These are phyloP conservation scores for Tranzscheliella williamsii DNA, from an alignment of 1,284 basidiomycete genomes.

Conservation along the genomic window DNA sequence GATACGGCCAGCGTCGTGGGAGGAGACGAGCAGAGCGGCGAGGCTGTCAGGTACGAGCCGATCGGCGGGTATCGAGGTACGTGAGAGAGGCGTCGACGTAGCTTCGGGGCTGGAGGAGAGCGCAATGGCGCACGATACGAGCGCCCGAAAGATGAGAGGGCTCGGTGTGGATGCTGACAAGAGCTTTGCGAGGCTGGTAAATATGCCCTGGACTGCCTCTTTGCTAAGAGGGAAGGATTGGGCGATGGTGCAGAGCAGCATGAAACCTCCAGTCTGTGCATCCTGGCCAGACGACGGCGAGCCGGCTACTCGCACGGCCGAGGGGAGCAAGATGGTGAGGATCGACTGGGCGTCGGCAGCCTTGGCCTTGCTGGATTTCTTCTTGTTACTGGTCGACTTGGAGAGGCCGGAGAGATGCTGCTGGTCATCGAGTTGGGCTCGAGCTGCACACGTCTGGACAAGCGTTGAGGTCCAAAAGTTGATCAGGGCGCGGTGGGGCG, in stretches of 20 bases:
- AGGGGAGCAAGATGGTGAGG: conserved; percentile 60
- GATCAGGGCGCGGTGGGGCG: conserved; percentile 73
- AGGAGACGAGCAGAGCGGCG: conserved; percentile 20
- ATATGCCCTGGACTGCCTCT: conserved; percentile 41
- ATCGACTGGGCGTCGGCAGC: conserved; percentile 47
- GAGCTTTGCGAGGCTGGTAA: conserved; percentile 33
- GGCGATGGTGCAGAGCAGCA: conserved; percentile 53
- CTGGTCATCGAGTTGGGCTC: conserved; percentile 59
- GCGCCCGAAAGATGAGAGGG: conserved; percentile 28
- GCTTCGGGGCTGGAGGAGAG: conserved; percentile 39
- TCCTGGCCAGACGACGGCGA: conserved; percentile 33
- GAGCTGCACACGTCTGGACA: conserved; percentile 69
- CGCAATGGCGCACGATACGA: conserved; percentile 40
- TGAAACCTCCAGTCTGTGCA: conserved; percentile 44
- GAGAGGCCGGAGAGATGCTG: conserved; percentile 58
- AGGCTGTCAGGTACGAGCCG: conserved; percentile 35
- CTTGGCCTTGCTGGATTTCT: conserved; percentile 19
- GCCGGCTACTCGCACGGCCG: conserved; percentile 44
- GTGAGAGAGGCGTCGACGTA: conserved; percentile 12
- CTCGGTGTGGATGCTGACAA: conserved; percentile 5
- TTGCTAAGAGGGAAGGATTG: conserved; percentile 46
- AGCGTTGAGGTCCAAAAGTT: conserved; percentile 82
- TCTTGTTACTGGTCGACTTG: conserved; percentile 39
- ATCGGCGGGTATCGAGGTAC: conserved; percentile 8
- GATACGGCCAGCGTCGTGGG: conserved; percentile 12